Conservation (phyloP, 2,329 filamentous ascomycete genomes). For the Teratosphaeria epicoccoides region DNA sequence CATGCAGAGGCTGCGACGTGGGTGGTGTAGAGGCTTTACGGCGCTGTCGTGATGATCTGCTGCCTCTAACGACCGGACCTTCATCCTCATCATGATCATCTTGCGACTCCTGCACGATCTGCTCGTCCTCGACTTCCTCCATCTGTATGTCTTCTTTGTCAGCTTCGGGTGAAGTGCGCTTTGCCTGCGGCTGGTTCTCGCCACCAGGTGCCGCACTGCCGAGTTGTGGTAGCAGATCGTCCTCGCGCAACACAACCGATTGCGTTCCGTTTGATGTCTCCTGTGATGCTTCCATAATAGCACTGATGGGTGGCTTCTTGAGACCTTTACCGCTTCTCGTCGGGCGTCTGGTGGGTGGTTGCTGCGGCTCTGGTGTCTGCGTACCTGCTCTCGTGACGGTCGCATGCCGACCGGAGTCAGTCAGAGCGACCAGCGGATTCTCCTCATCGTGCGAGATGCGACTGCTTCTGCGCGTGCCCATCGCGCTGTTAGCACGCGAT, state of each 20-base stretch:
- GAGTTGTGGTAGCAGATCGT: constrained; percentile 23
- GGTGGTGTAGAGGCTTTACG: constrained; percentile 22
- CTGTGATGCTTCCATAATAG: constrained; percentile 44
- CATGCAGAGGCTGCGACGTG: constrained; percentile 23
- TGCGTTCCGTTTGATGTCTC: constrained; percentile 34
- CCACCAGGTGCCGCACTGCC: constrained; percentile 12
- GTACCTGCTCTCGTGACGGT: constrained; percentile 45
- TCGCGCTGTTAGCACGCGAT: constrained; percentile 3
- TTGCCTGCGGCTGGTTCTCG: constrained; percentile 25
- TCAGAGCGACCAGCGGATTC: constrained; percentile 46
- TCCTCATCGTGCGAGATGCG: constrained; percentile 49
- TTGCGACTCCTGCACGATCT: constrained; percentile 34
- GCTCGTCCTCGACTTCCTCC: constrained; percentile 31
- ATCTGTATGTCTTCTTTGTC: constrained; percentile 13
- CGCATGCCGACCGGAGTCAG: constrained; percentile 49
- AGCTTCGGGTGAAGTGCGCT: constrained; percentile 14
- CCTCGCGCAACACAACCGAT: constrained; percentile 18
- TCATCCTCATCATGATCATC: constrained; percentile 50
- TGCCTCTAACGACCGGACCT: constrained; percentile 37
- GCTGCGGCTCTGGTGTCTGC: constrained; percentile 36
- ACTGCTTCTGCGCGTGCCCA: constrained; percentile 42
- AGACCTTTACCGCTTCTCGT: constrained; percentile 38
- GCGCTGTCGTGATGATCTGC: constrained; percentile 27
- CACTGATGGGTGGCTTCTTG: constrained; percentile 36
- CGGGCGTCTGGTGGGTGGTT: constrained; percentile 28